Conservation (phyloP, 495 filamentous ascomycete genomes). For the Alectoria sarmentosa region DNA sequence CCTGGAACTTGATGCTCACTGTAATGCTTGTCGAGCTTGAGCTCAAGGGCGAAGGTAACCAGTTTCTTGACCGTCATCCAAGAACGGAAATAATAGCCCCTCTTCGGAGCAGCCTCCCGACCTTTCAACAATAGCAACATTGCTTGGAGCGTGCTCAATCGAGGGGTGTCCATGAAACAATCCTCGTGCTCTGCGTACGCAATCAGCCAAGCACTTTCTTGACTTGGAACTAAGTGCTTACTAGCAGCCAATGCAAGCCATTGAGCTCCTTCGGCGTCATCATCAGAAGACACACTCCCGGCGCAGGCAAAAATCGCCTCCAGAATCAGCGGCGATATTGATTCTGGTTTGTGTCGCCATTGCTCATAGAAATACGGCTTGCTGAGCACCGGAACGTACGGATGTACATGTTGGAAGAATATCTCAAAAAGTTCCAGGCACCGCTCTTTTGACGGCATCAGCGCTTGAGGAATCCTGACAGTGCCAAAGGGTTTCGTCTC, state of each 20-base stretch:
- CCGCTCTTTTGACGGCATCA: slow-evolving; percentile 87
- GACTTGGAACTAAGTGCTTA: slow-evolving; percentile 39
- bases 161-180: slow-evolving; percentile 91
- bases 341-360: slow-evolving; percentile 78
- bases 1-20: slow-evolving; percentile 61
- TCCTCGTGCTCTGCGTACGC: slow-evolving; percentile 69
- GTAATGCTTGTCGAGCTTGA: slow-evolving; percentile 85
- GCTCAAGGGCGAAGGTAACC: slow-evolving; percentile 86
- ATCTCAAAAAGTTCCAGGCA: slow-evolving; percentile 83
- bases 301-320: slow-evolving; percentile 96
- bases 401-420: slow-evolving; percentile 88
- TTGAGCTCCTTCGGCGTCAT: slow-evolving; percentile 76
- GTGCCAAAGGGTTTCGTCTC: slow-evolving; percentile 62
- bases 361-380: slow-evolving; percentile 79
- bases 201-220: slow-evolving; percentile 19
- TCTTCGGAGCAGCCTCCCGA: slow-evolving; percentile 80
- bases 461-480: slow-evolving; percentile 83
- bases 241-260: slow-evolving; percentile 92
- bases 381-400: slow-evolving; percentile 92
- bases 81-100: slow-evolving; percentile 94
- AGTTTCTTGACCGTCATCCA: slow-evolving; percentile 96
- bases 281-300: slow-evolving; percentile 65
- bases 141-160: slow-evolving; percentile 90
- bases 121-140: slow-evolving; percentile 85
- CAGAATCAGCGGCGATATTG: slow-evolving; percentile 85